A percentile compares a stretch with the other conserved stretches of the same genome.
These are phyloP conservation scores for Pyrenopolyporus hunteri DNA, from an alignment of 495 filamentous ascomycete genomes.

Conservation along the genomic window DNA sequence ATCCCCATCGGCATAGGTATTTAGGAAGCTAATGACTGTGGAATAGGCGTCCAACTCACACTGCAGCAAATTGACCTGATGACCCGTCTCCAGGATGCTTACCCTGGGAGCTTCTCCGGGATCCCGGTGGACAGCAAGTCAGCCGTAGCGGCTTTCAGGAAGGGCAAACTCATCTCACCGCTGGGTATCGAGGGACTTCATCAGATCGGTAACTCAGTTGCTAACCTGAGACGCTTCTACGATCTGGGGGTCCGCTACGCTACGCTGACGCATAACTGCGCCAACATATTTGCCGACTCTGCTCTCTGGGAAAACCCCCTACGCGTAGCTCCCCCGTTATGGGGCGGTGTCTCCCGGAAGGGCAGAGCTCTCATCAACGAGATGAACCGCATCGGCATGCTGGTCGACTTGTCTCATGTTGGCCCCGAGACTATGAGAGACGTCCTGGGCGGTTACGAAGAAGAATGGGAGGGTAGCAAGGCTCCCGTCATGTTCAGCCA, in stretches of 20 bases:
- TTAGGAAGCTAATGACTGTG: neutral
- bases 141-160: slow-evolving; percentile 64
- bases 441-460: slow-evolving; percentile 58
- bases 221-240: slow-evolving; percentile 76
- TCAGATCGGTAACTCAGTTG: slow-evolving; percentile 86
- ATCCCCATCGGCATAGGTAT: neutral
- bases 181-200: slow-evolving; percentile 91
- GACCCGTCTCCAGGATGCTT: slow-evolving; percentile 67
- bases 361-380: slow-evolving; percentile 72
- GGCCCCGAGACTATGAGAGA: slow-evolving; percentile 74
- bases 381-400: slow-evolving; percentile 83
- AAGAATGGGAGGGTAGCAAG: slow-evolving; percentile 56
- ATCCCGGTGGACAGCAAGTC: slow-evolving; percentile 60
- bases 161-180: slow-evolving; percentile 66
- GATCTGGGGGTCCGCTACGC: slow-evolving; percentile 86
- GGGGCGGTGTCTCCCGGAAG: slow-evolving; percentile 69
- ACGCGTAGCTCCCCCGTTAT: slow-evolving; percentile 55
- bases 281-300: slow-evolving; percentile 87
- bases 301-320: slow-evolving; percentile 63
- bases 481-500: slow-evolving; percentile 80
- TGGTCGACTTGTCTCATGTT: slow-evolving; percentile 75
- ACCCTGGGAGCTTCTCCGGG: slow-evolving; percentile 73
- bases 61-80: slow-evolving; percentile 85
- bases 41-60: slow-evolving; percentile 65
- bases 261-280: slow-evolving; percentile 92